Evolutionary conservation across 768 basidiomycete genomes (phyloP).

Genomic region (Candolleomyces efflorescens): DNA sequence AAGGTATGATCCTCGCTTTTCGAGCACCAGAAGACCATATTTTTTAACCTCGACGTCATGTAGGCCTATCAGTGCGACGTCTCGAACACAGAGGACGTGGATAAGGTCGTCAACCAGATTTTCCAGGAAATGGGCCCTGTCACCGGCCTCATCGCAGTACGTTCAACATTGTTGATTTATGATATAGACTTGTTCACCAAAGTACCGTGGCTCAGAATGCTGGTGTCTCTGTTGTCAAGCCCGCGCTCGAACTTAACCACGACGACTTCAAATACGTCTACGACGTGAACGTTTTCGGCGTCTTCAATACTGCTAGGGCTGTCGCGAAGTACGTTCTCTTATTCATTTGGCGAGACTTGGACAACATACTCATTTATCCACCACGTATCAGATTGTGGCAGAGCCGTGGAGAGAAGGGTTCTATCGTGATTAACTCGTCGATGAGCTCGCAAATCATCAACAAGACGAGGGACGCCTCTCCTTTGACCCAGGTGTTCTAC

Average conservation of each 20-base stretch:
- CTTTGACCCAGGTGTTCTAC: conserved; percentile 57
- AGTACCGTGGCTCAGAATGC: conserved; percentile 40
- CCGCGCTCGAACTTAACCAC: conserved; percentile 49
- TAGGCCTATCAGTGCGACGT: conserved; percentile 66
- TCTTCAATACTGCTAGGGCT: conserved; percentile 59
- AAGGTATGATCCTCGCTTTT: conserved; percentile 26
- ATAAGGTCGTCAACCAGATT: conserved; percentile 42
- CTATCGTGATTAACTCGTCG: conserved; percentile 61
- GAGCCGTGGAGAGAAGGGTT: conserved; percentile 32
- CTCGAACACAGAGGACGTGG: conserved; percentile 38
- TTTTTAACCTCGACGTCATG: background rate
- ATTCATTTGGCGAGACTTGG: too few relatives aligned
- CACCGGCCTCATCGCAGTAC: conserved; percentile 53
- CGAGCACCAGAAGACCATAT: too few relatives aligned
- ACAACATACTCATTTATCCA: background rate
- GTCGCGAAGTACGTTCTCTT: conserved; percentile 42
- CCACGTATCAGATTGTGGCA: conserved; percentile 38
- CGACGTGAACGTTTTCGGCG: conserved; percentile 60
- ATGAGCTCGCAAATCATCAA: conserved; percentile 71
- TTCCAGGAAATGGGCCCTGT: conserved; percentile 45
- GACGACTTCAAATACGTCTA: conserved; percentile 56
- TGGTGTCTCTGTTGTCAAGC: conserved; percentile 59
- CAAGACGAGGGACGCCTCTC: conserved; percentile 35
- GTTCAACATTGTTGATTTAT: conserved; percentile 8
- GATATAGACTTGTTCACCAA: background rate